Conservation (phyloP, 148 eudicot genomes). For the Camellia granthamiana region DNA sequence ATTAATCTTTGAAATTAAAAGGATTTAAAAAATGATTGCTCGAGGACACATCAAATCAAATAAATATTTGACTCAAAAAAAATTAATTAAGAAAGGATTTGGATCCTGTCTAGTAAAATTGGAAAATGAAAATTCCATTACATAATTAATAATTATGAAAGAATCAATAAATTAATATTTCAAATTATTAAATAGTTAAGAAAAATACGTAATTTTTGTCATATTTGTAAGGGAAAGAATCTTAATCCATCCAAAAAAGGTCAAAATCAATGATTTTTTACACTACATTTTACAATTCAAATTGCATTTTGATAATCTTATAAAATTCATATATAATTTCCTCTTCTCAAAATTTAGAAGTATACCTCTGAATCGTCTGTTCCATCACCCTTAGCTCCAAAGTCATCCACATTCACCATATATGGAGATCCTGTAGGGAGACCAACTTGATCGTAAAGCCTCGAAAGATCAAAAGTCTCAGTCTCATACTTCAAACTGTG, state of each 20-base stretch:
- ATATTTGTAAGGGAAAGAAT: too few relatives aligned
- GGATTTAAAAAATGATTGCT: background rate
- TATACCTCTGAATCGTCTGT: constrained; percentile 45
- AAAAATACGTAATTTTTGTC: too few relatives aligned
- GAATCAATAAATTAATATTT: too few relatives aligned
- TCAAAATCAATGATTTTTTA: too few relatives aligned
- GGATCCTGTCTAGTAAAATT: too few relatives aligned
- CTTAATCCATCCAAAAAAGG: too few relatives aligned
- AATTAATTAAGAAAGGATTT: background rate
- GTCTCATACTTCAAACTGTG: background rate
- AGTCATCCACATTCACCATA: constrained; percentile 44
- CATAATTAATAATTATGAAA: too few relatives aligned
- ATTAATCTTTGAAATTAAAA: background rate
- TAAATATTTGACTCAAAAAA: background rate
- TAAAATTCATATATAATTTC: background rate
- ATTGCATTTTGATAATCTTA: too few relatives aligned
- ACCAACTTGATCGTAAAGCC: background rate
- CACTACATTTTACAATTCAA: too few relatives aligned
- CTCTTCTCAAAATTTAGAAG: background rate
- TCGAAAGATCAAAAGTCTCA: background rate
- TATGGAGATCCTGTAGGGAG: constrained; percentile 12
- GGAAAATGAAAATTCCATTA: too few relatives aligned
- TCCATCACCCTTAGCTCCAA: constrained; percentile 30
- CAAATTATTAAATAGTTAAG: too few relatives aligned
- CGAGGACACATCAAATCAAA: background rate